Evolutionary conservation across 2,329 filamentous ascomycete species (phyloP).

Genomic region (Trichoderma endophyticum): DNA sequence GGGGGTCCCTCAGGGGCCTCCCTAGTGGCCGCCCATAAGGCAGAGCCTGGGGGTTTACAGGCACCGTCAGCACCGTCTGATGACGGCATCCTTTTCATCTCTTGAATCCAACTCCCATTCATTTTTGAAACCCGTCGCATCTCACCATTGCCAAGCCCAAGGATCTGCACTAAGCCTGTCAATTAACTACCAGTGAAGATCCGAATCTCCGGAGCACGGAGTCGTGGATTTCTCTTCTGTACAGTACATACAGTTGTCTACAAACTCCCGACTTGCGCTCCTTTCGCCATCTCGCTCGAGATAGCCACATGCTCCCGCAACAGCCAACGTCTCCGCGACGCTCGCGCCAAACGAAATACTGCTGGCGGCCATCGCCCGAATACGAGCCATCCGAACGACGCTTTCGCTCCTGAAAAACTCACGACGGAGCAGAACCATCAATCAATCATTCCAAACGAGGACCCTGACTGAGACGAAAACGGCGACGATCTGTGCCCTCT

Average conservation of each 20-base stretch:
- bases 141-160: not conserved
- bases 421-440: constrained; percentile 21
- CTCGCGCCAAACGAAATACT: constrained; percentile 26
- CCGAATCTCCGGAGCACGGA: not conserved
- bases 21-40: constrained; percentile 11
- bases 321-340: constrained; percentile 10
- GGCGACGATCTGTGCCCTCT: not conserved
- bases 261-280: not conserved
- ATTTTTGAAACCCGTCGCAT: not conserved
- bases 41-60: not conserved
- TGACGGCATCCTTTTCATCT: constrained; percentile 9
- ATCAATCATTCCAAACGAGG: constrained; percentile 30
- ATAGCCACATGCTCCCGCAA: constrained; percentile 28
- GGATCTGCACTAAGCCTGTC: constrained; percentile 2
- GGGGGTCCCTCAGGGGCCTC: not conserved
- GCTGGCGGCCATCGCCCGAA: constrained; percentile 26
- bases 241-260: not conserved
- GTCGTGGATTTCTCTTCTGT: not conserved
- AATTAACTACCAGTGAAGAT: not conserved
- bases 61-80: not conserved
- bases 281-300: constrained; percentile 17
- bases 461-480: constrained; percentile 30
- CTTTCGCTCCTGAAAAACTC: constrained; percentile 28
- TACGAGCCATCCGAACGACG: constrained; percentile 27
- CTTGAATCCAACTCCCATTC: not conserved